These are phyloP conservation scores for Eimeria praecox DNA, from an alignment of 169 alveolate genomes.

Conservation along the genomic window DNA sequence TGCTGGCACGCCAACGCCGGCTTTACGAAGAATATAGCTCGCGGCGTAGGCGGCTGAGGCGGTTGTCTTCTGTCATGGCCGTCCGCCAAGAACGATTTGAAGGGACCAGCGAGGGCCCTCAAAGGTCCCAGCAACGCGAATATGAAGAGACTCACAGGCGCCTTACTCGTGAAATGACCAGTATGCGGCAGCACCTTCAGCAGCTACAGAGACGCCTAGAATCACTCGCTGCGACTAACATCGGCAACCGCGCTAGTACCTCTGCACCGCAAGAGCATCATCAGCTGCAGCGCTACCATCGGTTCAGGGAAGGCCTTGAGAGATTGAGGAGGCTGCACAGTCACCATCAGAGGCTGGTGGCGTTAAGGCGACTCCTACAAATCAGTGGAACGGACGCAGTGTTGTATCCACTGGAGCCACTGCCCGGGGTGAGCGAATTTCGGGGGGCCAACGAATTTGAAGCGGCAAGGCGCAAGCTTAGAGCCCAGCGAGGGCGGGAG, in stretches of 20 bases:
- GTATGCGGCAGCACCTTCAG: constrained; percentile 73
- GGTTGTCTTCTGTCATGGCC: not conserved
- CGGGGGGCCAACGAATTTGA: constrained; percentile 47
- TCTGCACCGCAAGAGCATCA: not conserved
- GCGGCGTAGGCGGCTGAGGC: constrained; percentile 67
- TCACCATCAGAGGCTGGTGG: constrained; percentile 63
- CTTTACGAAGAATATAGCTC: constrained; percentile 61
- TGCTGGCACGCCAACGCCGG: constrained; percentile 58
- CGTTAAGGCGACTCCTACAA: constrained; percentile 60
- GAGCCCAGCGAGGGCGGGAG: constrained; percentile 62
- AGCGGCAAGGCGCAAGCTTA: constrained; percentile 46
- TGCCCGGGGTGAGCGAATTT: not conserved
- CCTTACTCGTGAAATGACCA: constrained; percentile 44
- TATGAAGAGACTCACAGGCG: constrained; percentile 56
- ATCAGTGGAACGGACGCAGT: constrained; percentile 10
- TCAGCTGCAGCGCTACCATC: constrained; percentile 70
- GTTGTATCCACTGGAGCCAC: not conserved
- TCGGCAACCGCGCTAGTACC: not conserved
- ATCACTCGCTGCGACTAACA: constrained; percentile 39
- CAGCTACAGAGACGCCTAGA: constrained; percentile 74
- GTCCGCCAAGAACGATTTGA: not conserved
- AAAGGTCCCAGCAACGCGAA: not conserved
- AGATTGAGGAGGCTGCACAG: constrained; percentile 46
- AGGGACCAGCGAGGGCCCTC: constrained; percentile 34
- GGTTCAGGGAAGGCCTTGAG: constrained; percentile 38